These are phyloP conservation scores for Aspergillus saccharolyticus DNA, from an alignment of 495 filamentous ascomycete genomes.

Conservation along the genomic window DNA sequence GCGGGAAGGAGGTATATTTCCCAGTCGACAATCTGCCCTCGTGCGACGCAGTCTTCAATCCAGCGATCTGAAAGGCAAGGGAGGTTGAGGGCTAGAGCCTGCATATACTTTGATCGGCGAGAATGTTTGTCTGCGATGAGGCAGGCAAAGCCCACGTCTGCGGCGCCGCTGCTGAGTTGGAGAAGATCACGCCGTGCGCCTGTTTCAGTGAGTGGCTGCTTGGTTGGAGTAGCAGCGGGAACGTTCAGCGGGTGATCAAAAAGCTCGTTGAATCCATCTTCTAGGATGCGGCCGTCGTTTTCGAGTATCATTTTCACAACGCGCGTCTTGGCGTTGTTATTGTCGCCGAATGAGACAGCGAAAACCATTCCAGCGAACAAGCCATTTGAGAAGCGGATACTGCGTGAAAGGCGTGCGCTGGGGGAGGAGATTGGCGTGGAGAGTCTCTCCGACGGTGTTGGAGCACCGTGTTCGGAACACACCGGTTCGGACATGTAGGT, in stretches of 20 bases:
- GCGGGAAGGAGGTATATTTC: conserved; percentile 78
- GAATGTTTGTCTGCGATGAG: conserved; percentile 84
- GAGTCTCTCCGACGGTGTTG: conserved; percentile 39
- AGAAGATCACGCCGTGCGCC: conserved; percentile 28
- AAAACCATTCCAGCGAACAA: conserved; percentile 77
- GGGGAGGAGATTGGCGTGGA: conserved; percentile 39
- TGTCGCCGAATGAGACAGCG: conserved; percentile 63
- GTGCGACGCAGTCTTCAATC: conserved; percentile 67
- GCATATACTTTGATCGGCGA: conserved; percentile 89
- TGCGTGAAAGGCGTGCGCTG: conserved; percentile 37
- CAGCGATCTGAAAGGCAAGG: conserved; percentile 79
- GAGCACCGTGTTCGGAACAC: conserved; percentile 22
- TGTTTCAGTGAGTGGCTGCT: conserved; percentile 11
- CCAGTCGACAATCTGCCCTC: conserved; percentile 63
- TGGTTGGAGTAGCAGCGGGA: conserved; percentile 27
- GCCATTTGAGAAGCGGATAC: conserved; percentile 26
- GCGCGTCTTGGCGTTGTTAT: conserved; percentile 49
- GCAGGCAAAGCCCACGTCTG: conserved; percentile 67
- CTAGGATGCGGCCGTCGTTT: conserved; percentile 69
- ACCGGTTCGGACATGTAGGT: conserved; percentile 21
- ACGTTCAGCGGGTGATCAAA: conserved; percentile 54
- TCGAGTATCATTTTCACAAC: conserved; percentile 44
- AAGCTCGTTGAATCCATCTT: conserved; percentile 76
- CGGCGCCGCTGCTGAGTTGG: conserved; percentile 43
- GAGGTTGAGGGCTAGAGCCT: conserved; percentile 84